Evolutionary conservation across 495 filamentous ascomycete species (phyloP).

Genomic region (Penicillium riverlandense): DNA sequence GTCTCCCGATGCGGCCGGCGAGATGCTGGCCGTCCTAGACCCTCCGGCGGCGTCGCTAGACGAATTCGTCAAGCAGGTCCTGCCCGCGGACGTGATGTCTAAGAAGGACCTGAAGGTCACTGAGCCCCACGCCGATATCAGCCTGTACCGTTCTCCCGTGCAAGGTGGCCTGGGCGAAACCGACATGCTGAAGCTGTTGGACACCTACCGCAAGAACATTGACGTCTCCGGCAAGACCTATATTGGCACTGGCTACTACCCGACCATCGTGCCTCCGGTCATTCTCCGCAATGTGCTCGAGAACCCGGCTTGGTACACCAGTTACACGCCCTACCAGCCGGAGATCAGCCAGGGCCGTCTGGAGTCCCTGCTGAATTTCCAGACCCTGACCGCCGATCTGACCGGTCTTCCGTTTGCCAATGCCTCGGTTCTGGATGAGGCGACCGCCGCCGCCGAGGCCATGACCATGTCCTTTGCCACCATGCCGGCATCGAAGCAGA

Average conservation of each 20-base stretch:
- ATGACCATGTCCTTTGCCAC: slow-evolving; percentile 90
- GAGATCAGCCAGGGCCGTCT: slow-evolving; percentile 94
- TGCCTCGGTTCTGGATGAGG: slow-evolving; percentile 89
- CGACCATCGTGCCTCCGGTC: slow-evolving; percentile 78
- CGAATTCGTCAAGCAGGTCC: slow-evolving; percentile 81
- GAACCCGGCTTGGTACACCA: slow-evolving; percentile 96
- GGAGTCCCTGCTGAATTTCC: slow-evolving; percentile 94
- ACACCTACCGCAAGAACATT: slow-evolving; percentile 57
- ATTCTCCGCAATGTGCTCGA: slow-evolving; percentile 94
- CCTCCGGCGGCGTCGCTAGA: slow-evolving; percentile 70
- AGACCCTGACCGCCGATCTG: slow-evolving; percentile 87
- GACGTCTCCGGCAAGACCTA: slow-evolving; percentile 53
- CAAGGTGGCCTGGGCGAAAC: slow-evolving; percentile 59
- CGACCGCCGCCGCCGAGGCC: slow-evolving; percentile 91
- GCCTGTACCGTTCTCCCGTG: slow-evolving; percentile 36
- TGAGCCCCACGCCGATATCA: slow-evolving; percentile 29
- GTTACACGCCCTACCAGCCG: slow-evolving; percentile 96
- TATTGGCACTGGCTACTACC: slow-evolving; percentile 85
- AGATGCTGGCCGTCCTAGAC: slow-evolving; percentile 78
- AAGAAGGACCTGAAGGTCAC: slow-evolving; percentile 44
- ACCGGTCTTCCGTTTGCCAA: slow-evolving; percentile 88
- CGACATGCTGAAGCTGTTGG: slow-evolving; percentile 55
- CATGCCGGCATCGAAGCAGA: slow-evolving; percentile 64
- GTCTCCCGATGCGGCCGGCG: slow-evolving; percentile 56
- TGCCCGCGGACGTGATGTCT: slow-evolving; percentile 79